These are phyloP conservation scores for Cicer yamashitae DNA, from an alignment of 306 rosid species.

Conservation along the genomic window DNA sequence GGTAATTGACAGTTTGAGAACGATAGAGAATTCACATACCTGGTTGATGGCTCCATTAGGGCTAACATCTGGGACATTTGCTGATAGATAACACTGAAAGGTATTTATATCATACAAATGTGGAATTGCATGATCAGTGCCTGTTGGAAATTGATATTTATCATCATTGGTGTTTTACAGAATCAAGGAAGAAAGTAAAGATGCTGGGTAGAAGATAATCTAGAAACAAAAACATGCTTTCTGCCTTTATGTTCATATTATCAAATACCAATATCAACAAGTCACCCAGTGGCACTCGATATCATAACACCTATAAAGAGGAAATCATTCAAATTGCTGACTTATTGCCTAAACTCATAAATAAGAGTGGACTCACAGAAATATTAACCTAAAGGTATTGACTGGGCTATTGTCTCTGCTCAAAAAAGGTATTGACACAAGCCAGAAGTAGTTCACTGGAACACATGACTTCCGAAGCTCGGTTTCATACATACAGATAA, in stretches of 20 bases:
- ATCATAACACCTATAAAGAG: conserved; percentile 9
- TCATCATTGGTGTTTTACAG: conserved; percentile 24
- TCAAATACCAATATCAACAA: neutral
- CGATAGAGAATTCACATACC: conserved; percentile 59
- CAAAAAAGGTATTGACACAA: neutral
- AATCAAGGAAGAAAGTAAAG: conserved; percentile 16
- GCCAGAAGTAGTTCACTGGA: conserved; percentile 31
- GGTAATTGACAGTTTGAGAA: conserved; percentile 17
- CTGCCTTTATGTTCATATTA: conserved; percentile 5
- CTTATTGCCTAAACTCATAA: conserved; percentile 21
- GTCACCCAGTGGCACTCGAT: conserved; percentile 6
- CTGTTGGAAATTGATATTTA: conserved; percentile 51
- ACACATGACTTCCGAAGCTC: conserved; percentile 19
- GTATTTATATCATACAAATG: conserved; percentile 88
- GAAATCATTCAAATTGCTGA: conserved; percentile 36
- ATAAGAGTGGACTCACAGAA: conserved; percentile 15
- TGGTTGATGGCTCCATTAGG: conserved; percentile 85
- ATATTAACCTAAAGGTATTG: conserved; percentile 15
- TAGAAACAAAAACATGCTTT: conserved; percentile 1
- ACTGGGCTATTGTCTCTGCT: conserved; percentile 1
- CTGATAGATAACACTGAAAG: conserved; percentile 81
- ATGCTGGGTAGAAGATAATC: conserved; percentile 18
- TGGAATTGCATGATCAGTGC: conserved; percentile 92
- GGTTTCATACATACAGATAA: conserved; percentile 24
- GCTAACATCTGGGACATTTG: conserved; percentile 68